Base-by-base conservation (phyloP, 768 basidiomycete species). In the Lactarius deliciosus region DNA sequence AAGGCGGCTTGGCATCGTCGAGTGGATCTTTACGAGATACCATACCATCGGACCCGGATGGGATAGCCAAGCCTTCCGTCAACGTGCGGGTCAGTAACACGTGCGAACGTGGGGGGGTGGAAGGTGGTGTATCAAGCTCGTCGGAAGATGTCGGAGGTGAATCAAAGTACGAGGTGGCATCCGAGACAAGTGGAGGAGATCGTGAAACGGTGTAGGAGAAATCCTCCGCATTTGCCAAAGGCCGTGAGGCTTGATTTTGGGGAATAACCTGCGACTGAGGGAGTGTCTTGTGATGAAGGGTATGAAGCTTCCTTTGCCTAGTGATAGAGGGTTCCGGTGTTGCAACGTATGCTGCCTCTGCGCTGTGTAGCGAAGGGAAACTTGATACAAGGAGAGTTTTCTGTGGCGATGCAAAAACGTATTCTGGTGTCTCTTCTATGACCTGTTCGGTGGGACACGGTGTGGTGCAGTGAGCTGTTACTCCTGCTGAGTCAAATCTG, bases 91-190 rank as follows among this genome's bases (percentile, higher is more conserved):
- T 16, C n/a, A 36, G 11, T 22, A 32, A 34, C 7, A 11, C 40
- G 3, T 34, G 54, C 32, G 20, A 28, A 32, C 25, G 9, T 10
- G 63, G 50, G 9, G 68, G 68, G 1, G 60, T 61, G 10, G 60
- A 66, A 25, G 68, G 68, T 22, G 68, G 68, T 13, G 68, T 69
- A 55, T 69, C 41, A 0, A 74, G 63, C 56, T 74, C 76, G 50
- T 67, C 62, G 0, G 66, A 66, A 10, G 65, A 66, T 32, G 64
- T 61, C 7, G 36, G 32, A 28, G 61, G n/a, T 10, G 67, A 65
- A 47, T 55, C 60, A 53, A 15, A 8, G 64, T 22, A 16, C n/a
- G 56, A 66, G 22, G 64, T 58, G 20, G 57, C 15, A 30, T 66
- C 54, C 8, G 47, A 66, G 38, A 43, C 32, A n/a, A 66, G 68